phyloP scores from a whole-genome alignment of 371 early-diverging fungal genomes.

The Mortierella sp. region DNA sequence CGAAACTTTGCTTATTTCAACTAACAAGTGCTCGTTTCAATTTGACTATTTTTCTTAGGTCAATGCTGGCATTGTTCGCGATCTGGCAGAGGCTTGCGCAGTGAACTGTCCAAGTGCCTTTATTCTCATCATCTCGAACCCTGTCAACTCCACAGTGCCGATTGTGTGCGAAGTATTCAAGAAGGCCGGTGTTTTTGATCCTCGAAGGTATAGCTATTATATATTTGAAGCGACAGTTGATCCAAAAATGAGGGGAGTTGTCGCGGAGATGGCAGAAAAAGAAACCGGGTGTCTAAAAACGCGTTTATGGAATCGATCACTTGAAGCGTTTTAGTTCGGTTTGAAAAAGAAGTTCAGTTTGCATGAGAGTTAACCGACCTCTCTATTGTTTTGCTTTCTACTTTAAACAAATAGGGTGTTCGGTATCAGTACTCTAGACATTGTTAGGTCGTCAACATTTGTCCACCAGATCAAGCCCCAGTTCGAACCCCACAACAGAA shows the following conservation, averaged over 20 bases:
- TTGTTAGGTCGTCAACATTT: conserved; percentile 90
- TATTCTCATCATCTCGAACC: conserved; percentile 89
- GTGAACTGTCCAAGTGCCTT: conserved; percentile 83
- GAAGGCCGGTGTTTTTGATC: conserved; percentile 81
- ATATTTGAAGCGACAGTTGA: too few relatives aligned
- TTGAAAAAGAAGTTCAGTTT: too few relatives aligned
- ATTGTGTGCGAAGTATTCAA: conserved; percentile 89
- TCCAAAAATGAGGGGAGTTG: too few relatives aligned
- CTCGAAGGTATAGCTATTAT: conserved; percentile 63
- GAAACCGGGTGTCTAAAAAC: too few relatives aligned
- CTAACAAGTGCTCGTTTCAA: neutral
- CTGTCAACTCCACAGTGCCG: conserved; percentile 94
- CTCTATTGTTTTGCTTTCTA: neutral
- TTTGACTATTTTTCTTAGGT: conserved; percentile 54
- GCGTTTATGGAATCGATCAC: neutral
- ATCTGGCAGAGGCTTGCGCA: conserved; percentile 82
- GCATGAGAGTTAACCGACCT: too few relatives aligned
- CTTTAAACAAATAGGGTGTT: conserved; percentile 69
- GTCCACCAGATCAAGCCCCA: conserved; percentile 65
- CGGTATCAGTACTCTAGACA: conserved; percentile 93
- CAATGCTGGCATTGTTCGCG: conserved; percentile 89
- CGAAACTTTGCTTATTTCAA: too few relatives aligned
- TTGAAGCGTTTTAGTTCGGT: neutral
- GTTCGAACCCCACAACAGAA: conserved; percentile 63
- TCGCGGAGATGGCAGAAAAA: too few relatives aligned